Evolutionary conservation across 148 eudicot genomes (phyloP).

Genomic region (Diospyros lotus): DNA sequence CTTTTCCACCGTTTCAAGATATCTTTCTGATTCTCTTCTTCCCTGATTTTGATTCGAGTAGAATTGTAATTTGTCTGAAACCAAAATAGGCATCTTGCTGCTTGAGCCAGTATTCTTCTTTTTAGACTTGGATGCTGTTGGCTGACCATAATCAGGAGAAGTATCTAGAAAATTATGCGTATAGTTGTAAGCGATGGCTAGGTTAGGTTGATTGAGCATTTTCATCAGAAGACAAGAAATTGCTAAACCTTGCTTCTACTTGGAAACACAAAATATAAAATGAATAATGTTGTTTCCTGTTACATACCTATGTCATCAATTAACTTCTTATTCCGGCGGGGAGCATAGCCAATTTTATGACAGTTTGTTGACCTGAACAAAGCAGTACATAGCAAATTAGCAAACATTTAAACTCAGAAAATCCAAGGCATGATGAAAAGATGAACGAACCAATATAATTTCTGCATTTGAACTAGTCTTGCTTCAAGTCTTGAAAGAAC

Average conservation of each 20-base stretch:
- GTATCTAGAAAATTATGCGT: conserved; percentile 31
- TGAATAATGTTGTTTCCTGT: not conserved
- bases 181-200: not conserved
- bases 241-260: not conserved
- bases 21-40: conserved; percentile 21
- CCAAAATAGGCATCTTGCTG: conserved; percentile 10
- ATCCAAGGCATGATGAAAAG: conserved; percentile 6
- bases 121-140: conserved; percentile 30
- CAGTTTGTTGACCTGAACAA: conserved; percentile 52
- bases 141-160: conserved; percentile 43
- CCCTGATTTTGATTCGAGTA: conserved; percentile 15
- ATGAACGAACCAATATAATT: conserved; percentile 65
- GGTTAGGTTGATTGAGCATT: not conserved
- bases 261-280: not conserved
- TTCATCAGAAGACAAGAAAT: not conserved
- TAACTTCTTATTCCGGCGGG: conserved; percentile 40
- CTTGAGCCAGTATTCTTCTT: conserved; percentile 23
- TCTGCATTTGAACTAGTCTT: conserved; percentile 61
- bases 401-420: conserved; percentile 9
- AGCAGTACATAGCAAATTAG: conserved; percentile 9
- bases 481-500: conserved; percentile 80
- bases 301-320: conserved; percentile 38
- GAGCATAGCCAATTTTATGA: conserved; percentile 87
- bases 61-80: conserved; percentile 25
- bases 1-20: conserved; percentile 23